Evolutionary conservation across 2,329 filamentous ascomycete genomes (phyloP), one percentile per base, ranked within the genome.

Genomic region (Sporothrix brunneoviolacea): DNA sequence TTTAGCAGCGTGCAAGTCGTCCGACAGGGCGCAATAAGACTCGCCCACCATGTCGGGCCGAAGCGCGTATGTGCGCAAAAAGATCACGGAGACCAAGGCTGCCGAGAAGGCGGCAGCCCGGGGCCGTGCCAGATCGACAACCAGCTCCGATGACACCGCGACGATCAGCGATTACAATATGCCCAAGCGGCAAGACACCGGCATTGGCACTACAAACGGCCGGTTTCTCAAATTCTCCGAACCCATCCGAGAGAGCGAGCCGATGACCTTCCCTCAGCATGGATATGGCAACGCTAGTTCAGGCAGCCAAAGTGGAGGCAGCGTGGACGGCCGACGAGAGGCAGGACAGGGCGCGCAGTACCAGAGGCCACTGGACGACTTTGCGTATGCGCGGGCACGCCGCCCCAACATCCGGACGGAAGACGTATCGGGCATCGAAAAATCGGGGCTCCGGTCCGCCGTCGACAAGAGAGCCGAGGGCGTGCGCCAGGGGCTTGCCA

Each of bases 41-140:
- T 18, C 28, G n/a, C n/a, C 44, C 46, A 54, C n/a, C 54, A 81
- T 81, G 77, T 81, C 77, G 7, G 77, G 76, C 53, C 69, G 77
- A 50, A 80, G 77, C 63, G 77, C 77, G 28, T 71, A 77, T 57
- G 77, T 78, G 60, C 74, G 77, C 59, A 79, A 79, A 62, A 79
- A 78, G 66, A 77, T 76, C 56, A 76, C 72, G 0, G 73, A 79
- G 51, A 66, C 70, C 22, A 73, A 70, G 48, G 55, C 62, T 3
- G 64, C 59, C 32, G 68, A 68, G 16, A 63, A 62, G 28, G 52
- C 46, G 8, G 48, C 54, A 3, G 45, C 30, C 1, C 61, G 65
- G 44, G 60, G 59, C 30, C 64, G 69, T 8, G 62, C 67, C 16
- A 65, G 66, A 50, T 71, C 72, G 2, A 57, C 61, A 18, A 60